Percentiles rank a stretch among this genome's conserved stretches.
phyloP scores from a whole-genome alignment of 768 basidiomycete species.

The Podaxis rugospora region DNA sequence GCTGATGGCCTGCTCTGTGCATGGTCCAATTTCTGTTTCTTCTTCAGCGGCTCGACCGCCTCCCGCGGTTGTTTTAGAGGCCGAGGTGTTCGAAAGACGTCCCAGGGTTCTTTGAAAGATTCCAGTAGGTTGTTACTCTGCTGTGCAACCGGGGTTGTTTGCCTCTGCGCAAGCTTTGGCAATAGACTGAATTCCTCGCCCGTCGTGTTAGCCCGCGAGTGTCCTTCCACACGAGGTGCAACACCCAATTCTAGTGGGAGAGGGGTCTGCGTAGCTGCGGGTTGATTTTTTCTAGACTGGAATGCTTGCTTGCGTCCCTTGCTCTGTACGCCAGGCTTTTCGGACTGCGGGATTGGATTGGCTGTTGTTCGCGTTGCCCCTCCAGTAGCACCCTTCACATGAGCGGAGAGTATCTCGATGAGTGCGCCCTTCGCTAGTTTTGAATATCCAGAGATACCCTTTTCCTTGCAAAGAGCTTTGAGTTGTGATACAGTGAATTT shows the following conservation, averaged over 20 bases:
- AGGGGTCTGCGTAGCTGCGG: not conserved
- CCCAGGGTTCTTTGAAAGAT: not conserved
- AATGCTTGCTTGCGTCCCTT: not conserved
- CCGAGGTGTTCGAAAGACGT: not conserved
- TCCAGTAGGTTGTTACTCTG: not conserved
- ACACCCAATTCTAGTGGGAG: not conserved
- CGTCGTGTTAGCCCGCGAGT: not conserved
- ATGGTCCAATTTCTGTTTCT: not conserved
- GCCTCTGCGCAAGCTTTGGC: not conserved
- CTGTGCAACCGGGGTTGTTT: not conserved
- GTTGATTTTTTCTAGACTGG: not conserved
- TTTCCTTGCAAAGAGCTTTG: constrained; percentile 65
- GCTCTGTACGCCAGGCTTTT: not conserved
- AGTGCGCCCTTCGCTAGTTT: constrained; percentile 59
- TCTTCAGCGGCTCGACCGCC: not conserved
- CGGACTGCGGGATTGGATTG: not conserved
- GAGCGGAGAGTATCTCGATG: constrained; percentile 36
- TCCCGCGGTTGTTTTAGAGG: not conserved
- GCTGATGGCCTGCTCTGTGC: too few relatives aligned
- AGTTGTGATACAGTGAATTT: constrained; percentile 60
- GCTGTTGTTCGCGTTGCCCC: not conserved
- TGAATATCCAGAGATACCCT: constrained; percentile 57
- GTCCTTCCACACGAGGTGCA: not conserved
- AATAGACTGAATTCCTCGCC: not conserved
- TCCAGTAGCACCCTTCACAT: not conserved